phyloP scores from a whole-genome alignment of 441 rosid genomes.

The Populus hybrid region DNA sequence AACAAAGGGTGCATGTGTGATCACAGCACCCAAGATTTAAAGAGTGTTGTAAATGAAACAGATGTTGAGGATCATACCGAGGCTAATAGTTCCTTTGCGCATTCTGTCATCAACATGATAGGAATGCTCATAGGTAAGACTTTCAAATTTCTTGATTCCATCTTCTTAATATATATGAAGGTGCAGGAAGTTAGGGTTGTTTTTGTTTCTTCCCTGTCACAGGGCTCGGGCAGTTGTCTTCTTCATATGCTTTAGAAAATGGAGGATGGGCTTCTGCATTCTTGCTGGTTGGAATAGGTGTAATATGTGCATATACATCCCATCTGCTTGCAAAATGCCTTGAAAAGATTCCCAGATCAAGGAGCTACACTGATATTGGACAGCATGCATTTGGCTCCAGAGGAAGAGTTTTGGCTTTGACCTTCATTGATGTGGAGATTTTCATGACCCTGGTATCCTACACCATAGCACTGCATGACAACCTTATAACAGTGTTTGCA shows the following conservation, averaged over 20 bases:
- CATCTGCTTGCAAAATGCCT: slow-evolving; percentile 67
- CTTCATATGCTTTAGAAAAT: slow-evolving; percentile 60
- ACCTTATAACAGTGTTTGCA: slow-evolving; percentile 43
- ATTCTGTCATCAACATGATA: slow-evolving; percentile 71
- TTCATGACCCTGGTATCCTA: slow-evolving; percentile 78
- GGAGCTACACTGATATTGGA: slow-evolving; percentile 63
- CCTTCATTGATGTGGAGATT: slow-evolving; percentile 53
- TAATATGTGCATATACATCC: slow-evolving; percentile 48
- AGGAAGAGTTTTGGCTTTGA: slow-evolving; percentile 46
- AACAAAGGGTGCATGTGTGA: slow-evolving; percentile 25
- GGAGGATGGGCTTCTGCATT: slow-evolving; percentile 69
- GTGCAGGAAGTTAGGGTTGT: no score
- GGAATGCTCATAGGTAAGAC: slow-evolving; percentile 81
- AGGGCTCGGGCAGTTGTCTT: slow-evolving; percentile 71
- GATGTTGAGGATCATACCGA: slow-evolving; percentile 7
- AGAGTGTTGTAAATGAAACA: not conserved
- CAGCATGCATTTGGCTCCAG: slow-evolving; percentile 49
- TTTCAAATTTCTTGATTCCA: not conserved
- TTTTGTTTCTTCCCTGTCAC: not conserved
- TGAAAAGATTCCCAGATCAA: slow-evolving; percentile 48
- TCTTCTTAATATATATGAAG: not conserved
- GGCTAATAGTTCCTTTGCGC: slow-evolving; percentile 52
- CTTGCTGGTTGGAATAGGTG: slow-evolving; percentile 49
- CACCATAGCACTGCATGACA: slow-evolving; percentile 81
- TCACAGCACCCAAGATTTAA: not conserved